These are phyloP conservation scores for Gastrolobium villosum DNA, from an alignment of 306 rosid genomes.

Conservation along the genomic window DNA sequence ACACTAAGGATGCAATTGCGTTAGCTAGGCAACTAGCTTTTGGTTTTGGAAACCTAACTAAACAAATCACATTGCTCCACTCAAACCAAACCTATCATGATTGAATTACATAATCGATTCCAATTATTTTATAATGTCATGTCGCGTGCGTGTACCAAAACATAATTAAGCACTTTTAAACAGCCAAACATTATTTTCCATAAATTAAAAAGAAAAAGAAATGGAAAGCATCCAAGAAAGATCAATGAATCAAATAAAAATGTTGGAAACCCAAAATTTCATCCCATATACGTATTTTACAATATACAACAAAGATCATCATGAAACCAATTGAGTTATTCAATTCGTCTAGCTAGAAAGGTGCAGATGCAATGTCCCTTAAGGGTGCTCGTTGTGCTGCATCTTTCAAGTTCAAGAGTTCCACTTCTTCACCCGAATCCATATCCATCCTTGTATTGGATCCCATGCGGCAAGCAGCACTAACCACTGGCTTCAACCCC, in stretches of 20 bases:
- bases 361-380: slow-evolving; percentile 72
- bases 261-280: slow-evolving; percentile 34
- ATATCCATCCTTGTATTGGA: slow-evolving; percentile 36
- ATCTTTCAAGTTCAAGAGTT: not conserved
- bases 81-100: not conserved
- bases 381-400: not conserved
- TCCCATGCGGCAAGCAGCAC: slow-evolving; percentile 45
- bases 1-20: not conserved
- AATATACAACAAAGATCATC: not conserved
- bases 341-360: slow-evolving; percentile 51
- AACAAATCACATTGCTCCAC: slow-evolving; percentile 28
- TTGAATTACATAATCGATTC: not conserved
- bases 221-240: slow-evolving; percentile 6
- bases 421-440: slow-evolving; percentile 43
- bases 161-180: not conserved
- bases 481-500: slow-evolving; percentile 76
- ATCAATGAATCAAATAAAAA: not conserved
- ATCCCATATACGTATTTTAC: slow-evolving; percentile 7
- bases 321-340: not conserved
- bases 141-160: not conserved
- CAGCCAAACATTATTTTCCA: not conserved
- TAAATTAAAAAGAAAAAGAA: not conserved
- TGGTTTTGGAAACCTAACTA: slow-evolving; percentile 9
- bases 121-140: not conserved
- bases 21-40: not conserved